phyloP scores from a whole-genome alignment of 2,329 filamentous ascomycete genomes.

The Penicillium janthinellum region DNA sequence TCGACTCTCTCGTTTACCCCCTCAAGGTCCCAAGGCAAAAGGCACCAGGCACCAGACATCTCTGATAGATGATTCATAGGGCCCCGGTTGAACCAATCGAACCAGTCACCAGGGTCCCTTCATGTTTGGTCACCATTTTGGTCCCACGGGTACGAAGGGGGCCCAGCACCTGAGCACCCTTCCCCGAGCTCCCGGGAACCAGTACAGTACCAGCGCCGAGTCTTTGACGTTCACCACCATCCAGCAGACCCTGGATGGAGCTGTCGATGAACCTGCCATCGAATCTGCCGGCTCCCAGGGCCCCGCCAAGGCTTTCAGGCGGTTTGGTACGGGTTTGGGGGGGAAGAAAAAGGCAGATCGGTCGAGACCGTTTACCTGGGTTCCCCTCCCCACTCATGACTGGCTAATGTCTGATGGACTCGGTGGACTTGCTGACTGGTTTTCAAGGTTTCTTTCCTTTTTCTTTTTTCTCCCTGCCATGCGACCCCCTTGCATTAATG shows the following conservation, averaged over 20 bases:
- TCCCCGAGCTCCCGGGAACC: background rate
- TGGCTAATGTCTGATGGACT: background rate
- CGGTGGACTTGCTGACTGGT: background rate
- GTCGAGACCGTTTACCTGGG: slow-evolving; percentile 15
- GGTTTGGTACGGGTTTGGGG: slow-evolving; percentile 13
- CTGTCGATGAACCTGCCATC: background rate
- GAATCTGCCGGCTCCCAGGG: background rate
- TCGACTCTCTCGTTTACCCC: background rate
- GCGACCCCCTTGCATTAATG: slow-evolving; percentile 23
- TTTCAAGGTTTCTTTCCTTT: background rate
- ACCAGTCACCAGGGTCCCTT: slow-evolving; percentile 1
- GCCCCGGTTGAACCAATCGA: background rate
- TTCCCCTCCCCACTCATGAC: background rate
- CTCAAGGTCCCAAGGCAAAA: slow-evolving; percentile 9
- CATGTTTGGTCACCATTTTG: background rate
- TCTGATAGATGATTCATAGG: slow-evolving; percentile 23
- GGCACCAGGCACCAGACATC: slow-evolving; percentile 27
- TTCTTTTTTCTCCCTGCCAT: slow-evolving; percentile 11
- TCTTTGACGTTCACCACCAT: slow-evolving; percentile 27
- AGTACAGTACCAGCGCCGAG: background rate
- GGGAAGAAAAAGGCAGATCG: slow-evolving; percentile 2
- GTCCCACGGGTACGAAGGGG: background rate
- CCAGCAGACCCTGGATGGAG: slow-evolving; percentile 10
- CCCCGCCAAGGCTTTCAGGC: slow-evolving; percentile 5
- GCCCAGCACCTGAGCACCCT: background rate